Evolutionary conservation across 371 early-diverging fungal species (phyloP), one percentile per base, ranked within the genome.

Genomic region (Saksenaea vasiformis): DNA sequence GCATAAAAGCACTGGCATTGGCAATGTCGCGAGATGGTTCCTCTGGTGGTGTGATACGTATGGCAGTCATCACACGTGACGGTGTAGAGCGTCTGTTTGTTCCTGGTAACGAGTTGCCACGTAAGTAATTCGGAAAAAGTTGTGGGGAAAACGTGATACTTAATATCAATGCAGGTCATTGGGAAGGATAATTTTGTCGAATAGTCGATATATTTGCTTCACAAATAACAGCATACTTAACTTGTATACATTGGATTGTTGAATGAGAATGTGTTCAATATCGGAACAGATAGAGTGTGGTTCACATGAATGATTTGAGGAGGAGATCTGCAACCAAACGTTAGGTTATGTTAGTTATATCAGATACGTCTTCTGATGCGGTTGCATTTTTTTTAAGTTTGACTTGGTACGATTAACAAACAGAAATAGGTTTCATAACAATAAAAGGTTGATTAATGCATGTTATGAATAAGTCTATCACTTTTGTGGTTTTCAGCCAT

Each of bases 11-110:
- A 17, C 80, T 99, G 66, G 78, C 97, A 31, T 84, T 97, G 64
- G 99, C 99, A 22, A 99, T 99, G 89, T 83, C 94, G 27, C 86
- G 99, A 66, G 99, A 99, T 79, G 99, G 97, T 36, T 93, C 95
- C 22, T 98, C 99, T 28, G 99, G 99, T 62, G 99, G 99, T 71
- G 93, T 95, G 57, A 94, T 99, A 67, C 91, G 99, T 62, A 77
- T 99, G 70, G 97, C 99, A 8, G 85, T 99, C 56, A 98, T 99
- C 61, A 95, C 92, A 58, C 83, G 95, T 73, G 88, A 90, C 35
- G 94, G 94, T 35, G 98, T 98, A 14, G 91, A 97, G 71, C 86
- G 96, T 65, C 74, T 92, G 63, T 94, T 98, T 80, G 83, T 95
- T 64, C 93, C 93, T 44, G 99, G 99, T 51, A 81, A 96, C 71